phyloP scores from a whole-genome alignment of 768 basidiomycete genomes.

The Suillus paluster region DNA sequence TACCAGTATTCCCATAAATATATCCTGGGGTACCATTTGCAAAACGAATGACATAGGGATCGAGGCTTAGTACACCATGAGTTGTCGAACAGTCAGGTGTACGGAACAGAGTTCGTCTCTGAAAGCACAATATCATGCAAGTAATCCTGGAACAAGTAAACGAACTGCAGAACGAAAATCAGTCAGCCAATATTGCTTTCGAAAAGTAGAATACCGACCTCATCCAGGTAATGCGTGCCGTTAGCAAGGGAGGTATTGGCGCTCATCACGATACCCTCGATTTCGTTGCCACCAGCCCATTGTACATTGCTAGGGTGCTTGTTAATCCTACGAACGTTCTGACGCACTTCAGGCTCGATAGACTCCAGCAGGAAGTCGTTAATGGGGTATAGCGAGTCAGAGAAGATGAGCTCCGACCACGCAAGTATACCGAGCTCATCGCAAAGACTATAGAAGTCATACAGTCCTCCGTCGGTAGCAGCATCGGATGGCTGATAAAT shows the following conservation, averaged over 20 bases:
- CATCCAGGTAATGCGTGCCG: slow-evolving; percentile 52
- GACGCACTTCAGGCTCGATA: slow-evolving; percentile 57
- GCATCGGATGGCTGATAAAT: slow-evolving; percentile 51
- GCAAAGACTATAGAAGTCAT: slow-evolving; percentile 60
- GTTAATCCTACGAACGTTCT: slow-evolving; percentile 60
- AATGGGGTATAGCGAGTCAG: slow-evolving; percentile 58
- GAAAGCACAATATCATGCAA: slow-evolving; percentile 50
- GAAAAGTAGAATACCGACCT: slow-evolving; percentile 37
- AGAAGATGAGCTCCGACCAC: slow-evolving; percentile 67
- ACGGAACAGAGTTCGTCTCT: slow-evolving; percentile 58
- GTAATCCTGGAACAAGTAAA: slow-evolving; percentile 56
- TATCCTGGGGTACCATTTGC: slow-evolving; percentile 53
- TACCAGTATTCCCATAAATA: slow-evolving; percentile 61
- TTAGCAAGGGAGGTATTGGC: slow-evolving; percentile 42
- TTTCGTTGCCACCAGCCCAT: slow-evolving; percentile 67
- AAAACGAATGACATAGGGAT: slow-evolving; percentile 57
- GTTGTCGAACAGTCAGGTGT: slow-evolving; percentile 67
- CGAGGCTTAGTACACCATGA: slow-evolving; percentile 56
- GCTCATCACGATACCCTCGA: slow-evolving; percentile 53
- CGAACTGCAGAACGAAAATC: slow-evolving; percentile 39
- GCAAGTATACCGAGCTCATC: slow-evolving; percentile 64
- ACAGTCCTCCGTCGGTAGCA: slow-evolving; percentile 46
- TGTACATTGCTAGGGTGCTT: slow-evolving; percentile 60
- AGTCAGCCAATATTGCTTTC: background rate
- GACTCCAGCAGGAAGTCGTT: slow-evolving; percentile 56